Percentiles rank a stretch among this genome's conserved stretches.
Conservation (phyloP, 345 rosid genomes). For the Populus alba region DNA sequence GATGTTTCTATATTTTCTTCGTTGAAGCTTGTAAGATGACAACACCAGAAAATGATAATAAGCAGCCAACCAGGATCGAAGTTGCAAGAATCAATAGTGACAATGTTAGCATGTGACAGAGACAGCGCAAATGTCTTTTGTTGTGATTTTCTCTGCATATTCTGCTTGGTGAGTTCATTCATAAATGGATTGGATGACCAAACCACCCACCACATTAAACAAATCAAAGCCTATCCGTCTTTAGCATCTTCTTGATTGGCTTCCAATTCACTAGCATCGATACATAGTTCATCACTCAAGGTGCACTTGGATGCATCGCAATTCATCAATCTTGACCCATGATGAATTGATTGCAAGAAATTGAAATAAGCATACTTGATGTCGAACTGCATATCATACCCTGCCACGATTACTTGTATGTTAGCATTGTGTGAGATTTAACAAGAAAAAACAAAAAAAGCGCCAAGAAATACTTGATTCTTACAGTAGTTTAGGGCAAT, state of each 20-base stretch:
- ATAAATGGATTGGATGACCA: background rate
- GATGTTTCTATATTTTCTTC: background rate
- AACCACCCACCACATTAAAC: background rate
- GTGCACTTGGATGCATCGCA: slow-evolving; percentile 1
- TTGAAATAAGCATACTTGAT: slow-evolving; percentile 84
- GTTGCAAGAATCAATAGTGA: background rate
- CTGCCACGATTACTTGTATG: slow-evolving; percentile 32
- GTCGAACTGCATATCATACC: slow-evolving; percentile 93
- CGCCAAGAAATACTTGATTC: slow-evolving; percentile 11
- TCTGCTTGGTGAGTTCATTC: background rate
- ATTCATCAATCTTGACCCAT: slow-evolving; percentile 18
- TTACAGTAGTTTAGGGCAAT: slow-evolving; percentile 87
- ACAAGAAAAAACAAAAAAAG: background rate
- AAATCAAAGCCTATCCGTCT: background rate
- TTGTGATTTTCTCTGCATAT: background rate
- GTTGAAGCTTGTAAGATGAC: background rate
- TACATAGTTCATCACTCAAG: slow-evolving; percentile 9
- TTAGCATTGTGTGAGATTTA: background rate
- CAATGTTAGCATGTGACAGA: background rate
- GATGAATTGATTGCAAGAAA: slow-evolving; percentile 64
- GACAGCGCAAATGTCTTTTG: background rate
- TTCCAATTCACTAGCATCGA: background rate
- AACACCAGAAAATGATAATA: background rate
- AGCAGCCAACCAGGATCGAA: background rate
- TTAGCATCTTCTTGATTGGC: background rate